These are phyloP conservation scores for Brachypodium distachyon DNA, from an alignment of 202 grass and related monocot genomes.

Conservation along the genomic window DNA sequence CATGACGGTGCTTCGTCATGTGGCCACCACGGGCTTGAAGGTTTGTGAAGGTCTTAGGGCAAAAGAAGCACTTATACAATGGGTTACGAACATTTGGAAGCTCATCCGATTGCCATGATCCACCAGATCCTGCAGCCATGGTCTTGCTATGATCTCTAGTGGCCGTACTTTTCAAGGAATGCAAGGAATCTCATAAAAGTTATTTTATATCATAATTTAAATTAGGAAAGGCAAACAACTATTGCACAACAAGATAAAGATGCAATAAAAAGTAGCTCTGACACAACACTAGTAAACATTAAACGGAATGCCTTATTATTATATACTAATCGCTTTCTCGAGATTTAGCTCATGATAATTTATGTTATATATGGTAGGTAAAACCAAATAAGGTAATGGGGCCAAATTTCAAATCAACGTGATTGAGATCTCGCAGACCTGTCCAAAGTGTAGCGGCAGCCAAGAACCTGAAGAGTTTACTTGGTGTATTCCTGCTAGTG, in stretches of 20 bases:
- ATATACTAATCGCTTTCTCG: not conserved
- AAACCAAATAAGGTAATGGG: not conserved
- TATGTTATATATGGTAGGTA: not conserved
- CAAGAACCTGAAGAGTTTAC: no score
- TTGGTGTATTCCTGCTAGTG: no score
- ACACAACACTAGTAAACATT: not conserved
- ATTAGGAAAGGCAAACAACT: not conserved
- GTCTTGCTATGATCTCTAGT: no score
- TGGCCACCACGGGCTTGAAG: conserved; percentile 12
- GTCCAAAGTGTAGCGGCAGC: no score
- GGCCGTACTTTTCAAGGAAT: not conserved
- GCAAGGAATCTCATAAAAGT: not conserved
- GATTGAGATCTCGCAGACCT: no score
- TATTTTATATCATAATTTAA: not conserved
- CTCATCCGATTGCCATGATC: not conserved
- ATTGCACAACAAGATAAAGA: not conserved
- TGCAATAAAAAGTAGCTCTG: not conserved
- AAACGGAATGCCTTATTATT: no score
- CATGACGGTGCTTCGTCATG: not conserved
- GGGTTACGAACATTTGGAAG: not conserved
- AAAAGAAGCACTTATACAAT: not conserved
- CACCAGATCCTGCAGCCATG: not conserved
- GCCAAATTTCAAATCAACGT: no score
- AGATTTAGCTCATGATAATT: not conserved
- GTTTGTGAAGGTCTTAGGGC: not conserved